Evolutionary conservation across 805 yeast genomes (phyloP), one percentile per base, ranked within the genome.

Genomic region (Schwanniomyces vanrijiae): DNA sequence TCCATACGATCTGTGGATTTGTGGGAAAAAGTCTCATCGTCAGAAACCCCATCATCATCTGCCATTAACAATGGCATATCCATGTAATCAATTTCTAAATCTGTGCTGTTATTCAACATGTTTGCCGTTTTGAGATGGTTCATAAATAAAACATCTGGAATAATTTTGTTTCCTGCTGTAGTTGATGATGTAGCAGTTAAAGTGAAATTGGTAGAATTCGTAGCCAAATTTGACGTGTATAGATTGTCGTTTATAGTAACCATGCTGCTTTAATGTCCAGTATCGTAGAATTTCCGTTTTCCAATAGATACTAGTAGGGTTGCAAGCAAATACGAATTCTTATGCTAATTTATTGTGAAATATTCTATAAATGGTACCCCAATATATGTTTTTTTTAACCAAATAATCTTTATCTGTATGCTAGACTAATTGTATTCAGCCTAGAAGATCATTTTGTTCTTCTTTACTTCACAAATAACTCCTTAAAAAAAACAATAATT

Each of bases 61-160:
- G 71, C 59, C 10, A 68, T 56, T 20, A 68, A 55, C 25, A 60
- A 58, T 8, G 73, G 73, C 40, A 67, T 56, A 46, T 68, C 73
- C 18, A 44, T 22, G 14, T 29, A 33, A 13, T 37, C 42, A 5
- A 24, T 26, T 21, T 22, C 29, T 9, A 19, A 9, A 24, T 21
- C 25, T 10, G 37, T 18, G 13, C 24, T 39, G 14, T 37, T 37
- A 11, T 38, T 26, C 37, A 20, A 37, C 16, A 24, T 38, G 29
- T 38, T 38, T 38, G 41, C 29, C 9, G 29, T 38, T 24, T 22
- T 38, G 21, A 38, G 28, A 24, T 22, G 14, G 29, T 38, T 38
- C 28, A 24, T 24, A 13, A 38, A 38, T 21, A 38, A 38, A 19
- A 19, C 41, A 38, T 38, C 29, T 11, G 41, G 19, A 16, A 38